Base-by-base conservation (phyloP, 371 early-diverging fungal genomes). In the Batrachochytrium dendrobatidis region DNA sequence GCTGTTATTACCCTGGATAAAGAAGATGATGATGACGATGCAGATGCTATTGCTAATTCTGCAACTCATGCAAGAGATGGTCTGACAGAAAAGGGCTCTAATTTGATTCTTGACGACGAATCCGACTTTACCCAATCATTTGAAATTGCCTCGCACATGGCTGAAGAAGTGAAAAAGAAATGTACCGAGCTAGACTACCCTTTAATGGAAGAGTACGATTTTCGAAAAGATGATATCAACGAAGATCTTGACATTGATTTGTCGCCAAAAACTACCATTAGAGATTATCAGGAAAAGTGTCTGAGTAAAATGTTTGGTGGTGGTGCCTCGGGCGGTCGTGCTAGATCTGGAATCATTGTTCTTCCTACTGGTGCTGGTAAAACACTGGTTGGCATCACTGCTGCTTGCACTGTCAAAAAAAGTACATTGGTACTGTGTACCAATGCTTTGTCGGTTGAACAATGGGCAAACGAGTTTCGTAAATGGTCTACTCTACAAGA, bases 241-340 rank as follows among this genome's bases (percentile, higher is more conserved):
- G 85, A 92, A 4, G 85, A 88, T 61, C 80, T 99, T 7, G 86
- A 91, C 35, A 94, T 99, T 50, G 98, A 97, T 63, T 83, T 99
- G 15, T 96, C 95, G 69, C 92, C 98, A n/a, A 88, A 89, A 5
- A 95, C 97, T 2, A 85, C 83, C 0, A 91, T 99, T 66, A 84
- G 99, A 53, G 93, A 95, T 8, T 99, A 99, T 68, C 99, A 99
- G 78, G 99, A 99, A 76, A 93, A 94, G 66, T 88, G 90, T 61
- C 80, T 99, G 46, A 93, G 90, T 71, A 99, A 99, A 71, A 99
- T 99, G 99, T 99, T 99, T 89, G 96, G 99, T 56, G 98, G 96
- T 65, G 46, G 46, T 12, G 12, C 5, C 3, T 90, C 58, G 34
- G 18, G n/a, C 22, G 78, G 94, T 3, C 83, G 99, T 56, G 99